A percentile compares a stretch with the other conserved stretches of the same genome.
phyloP scores from a whole-genome alignment of 495 filamentous ascomycete species.

The Podospora tetraspora region DNA sequence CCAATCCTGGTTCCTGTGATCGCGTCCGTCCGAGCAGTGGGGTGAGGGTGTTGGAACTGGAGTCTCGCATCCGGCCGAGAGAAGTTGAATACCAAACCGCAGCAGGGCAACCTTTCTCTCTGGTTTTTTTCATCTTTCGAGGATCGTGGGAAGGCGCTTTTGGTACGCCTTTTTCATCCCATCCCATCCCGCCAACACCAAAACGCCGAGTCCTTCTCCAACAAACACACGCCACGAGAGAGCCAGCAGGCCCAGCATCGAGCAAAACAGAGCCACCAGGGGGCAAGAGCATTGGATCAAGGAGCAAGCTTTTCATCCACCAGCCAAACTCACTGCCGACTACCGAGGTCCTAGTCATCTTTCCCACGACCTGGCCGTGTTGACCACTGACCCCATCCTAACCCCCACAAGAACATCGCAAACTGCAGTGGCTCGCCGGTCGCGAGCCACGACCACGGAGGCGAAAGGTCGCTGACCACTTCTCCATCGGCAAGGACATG shows the following conservation, averaged over 20 bases:
- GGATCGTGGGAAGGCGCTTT: neutral
- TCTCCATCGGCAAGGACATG: constrained; percentile 36
- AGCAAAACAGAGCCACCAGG: neutral
- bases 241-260: neutral
- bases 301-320: constrained; percentile 28
- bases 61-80: neutral
- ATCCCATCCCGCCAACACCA: neutral
- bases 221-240: neutral
- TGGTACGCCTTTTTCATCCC: neutral
- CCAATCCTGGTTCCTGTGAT: constrained; percentile 6
- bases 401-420: too few relatives aligned
- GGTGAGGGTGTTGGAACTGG: neutral
- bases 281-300: constrained; percentile 40
- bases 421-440: neutral
- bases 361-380: too few relatives aligned
- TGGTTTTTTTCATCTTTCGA: neutral
- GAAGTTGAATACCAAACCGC: neutral
- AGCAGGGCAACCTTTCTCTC: neutral
- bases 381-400: too few relatives aligned
- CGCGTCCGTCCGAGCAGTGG: neutral
- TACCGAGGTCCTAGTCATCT: too few relatives aligned
- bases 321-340: neutral
- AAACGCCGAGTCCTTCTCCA: neutral
- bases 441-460: neutral
- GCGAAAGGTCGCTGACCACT: constrained; percentile 45